phyloP scores from a whole-genome alignment of 257 asterid species.

The Salvia hispanica region DNA sequence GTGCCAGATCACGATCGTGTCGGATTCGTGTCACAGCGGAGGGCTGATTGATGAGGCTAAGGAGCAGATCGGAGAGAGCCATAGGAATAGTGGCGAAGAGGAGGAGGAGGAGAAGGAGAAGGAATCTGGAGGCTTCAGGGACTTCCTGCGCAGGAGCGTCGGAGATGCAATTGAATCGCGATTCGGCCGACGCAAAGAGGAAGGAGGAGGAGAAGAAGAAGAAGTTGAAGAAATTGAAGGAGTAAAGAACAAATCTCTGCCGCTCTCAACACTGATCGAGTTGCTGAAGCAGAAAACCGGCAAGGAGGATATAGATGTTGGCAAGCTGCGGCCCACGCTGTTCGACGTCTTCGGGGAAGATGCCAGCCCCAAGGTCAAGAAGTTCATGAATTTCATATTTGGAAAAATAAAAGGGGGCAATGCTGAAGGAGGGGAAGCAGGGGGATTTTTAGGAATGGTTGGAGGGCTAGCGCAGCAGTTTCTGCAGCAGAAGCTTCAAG shows the following conservation, averaged over 20 bases:
- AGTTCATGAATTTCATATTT: constrained; percentile 86
- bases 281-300: constrained; percentile 90
- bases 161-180: constrained; percentile 15
- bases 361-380: constrained; percentile 92
- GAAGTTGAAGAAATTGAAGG: constrained; percentile 28
- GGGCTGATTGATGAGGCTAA: constrained; percentile 89
- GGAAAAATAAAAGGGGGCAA: constrained; percentile 51
- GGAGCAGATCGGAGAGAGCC: constrained; percentile 95
- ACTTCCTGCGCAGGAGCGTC: constrained; percentile 58
- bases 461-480: constrained; percentile 83
- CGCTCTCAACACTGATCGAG: constrained; percentile 78
- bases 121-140: constrained; percentile 57
- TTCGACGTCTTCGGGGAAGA: constrained; percentile 92
- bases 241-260: constrained; percentile 69
- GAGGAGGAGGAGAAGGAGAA: constrained; percentile 28
- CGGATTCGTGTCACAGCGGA: constrained; percentile 97
- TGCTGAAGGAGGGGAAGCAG: constrained; percentile 46
- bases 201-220: constrained; percentile 35
- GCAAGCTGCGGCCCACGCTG: constrained; percentile 85
- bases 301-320: constrained; percentile 88
- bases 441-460: constrained; percentile 75
- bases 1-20: constrained; percentile 83
- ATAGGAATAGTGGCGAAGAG: constrained; percentile 38
- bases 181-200: constrained; percentile 37
- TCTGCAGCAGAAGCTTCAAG: constrained; percentile 68